Base-by-base conservation (phyloP, 2,329 filamentous ascomycete species). In the Amesomyces nigricolor region DNA sequence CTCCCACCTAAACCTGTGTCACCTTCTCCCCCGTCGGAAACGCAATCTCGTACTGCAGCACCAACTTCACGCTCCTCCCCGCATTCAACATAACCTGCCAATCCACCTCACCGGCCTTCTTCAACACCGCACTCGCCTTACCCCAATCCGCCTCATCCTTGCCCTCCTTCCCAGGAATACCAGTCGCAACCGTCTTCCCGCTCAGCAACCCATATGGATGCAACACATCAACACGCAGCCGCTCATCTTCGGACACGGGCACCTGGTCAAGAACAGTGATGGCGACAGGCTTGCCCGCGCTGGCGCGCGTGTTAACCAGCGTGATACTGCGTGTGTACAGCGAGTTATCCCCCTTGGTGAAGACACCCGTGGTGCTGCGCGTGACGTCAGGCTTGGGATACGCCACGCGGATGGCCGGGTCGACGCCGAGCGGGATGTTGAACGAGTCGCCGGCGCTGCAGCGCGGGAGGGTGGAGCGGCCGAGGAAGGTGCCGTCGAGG, bases 401-500 rank as follows among this genome's bases (percentile, higher is more conserved):
- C 11, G 68, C 67, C 22, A 86, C 75, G 49, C 66, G 67, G 62
- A 86, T 76, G 4, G 75, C 74, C 2, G 81, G 81, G 64, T 86
- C 82, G 5, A 84, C 72, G n/a, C 83, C 83, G 0, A 86, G 71
- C 47, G 72, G 73, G 1, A 86, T 70, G 19, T 68, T 71, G 65
- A 86, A 79, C 1, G 65, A 61, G 50, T 81, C 79, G 38, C 80
- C 79, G 0, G 80, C 70, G 45, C 74, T 77, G 64, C 81, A 83
- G 30, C 77, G 75, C 2, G 81, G 79, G 35, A 86, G 70, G 0
- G 65, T 71, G 1, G 77, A 75, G 53, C 79, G 79, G 3, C 83
- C 82, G 53, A 86, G 71, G 68, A 86, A 86, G 8, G 75, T 75
- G 3, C 81, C 80, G 64, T 87, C 83, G n/a, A 86, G 75, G 0